Base-by-base conservation (phyloP, 2,329 filamentous ascomycete genomes). In the Curvularia verruculosa region DNA sequence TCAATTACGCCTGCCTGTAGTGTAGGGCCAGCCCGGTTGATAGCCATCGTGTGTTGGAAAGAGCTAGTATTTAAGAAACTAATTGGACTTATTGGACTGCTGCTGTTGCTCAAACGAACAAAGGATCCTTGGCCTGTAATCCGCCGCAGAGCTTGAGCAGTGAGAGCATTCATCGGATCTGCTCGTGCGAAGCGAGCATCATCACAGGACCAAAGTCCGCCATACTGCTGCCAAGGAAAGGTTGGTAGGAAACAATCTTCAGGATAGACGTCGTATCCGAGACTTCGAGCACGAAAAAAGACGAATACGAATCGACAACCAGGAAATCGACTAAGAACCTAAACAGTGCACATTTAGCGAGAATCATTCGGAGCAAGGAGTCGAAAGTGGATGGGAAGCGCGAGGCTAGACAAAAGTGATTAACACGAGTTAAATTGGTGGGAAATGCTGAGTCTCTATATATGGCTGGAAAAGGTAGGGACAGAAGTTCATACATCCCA, bases 151-250 rank as follows among this genome's bases (percentile, higher is more conserved):
- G 66, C 66, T 41, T 72, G 61, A 39, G 68, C 68, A 46, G 54
- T 65, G 7, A 68, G 47, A 24, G 66, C 41, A 10, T 67, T 66
- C 21, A 75, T 54, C 4, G 53, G 60, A 29, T 69, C 64, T 9
- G 65, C 61, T 31, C 69, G 66, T 46, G 75, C 72, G 55, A 77
- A 77, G n/a, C 75, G 71, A 41, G 72, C 71, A 48, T 76, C 74
- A 12, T 75, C 72, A 29, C 72, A 64, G 19, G 71, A 68, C 73
- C 74, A 77, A 12, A 77, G 65, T 29, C 73, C 70, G 10, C 74
- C 74, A 56, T 75, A 77, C 50, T 74, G 66, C 23, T 72, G 70
- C 75, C 75, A 77, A 0, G 75, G 75, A 49, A 77, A 77, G 50
- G 64, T 74, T n/a, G 59, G 64, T 7, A 75, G 63, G 44, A 77